Evolutionary conservation across 768 basidiomycete genomes (phyloP).

Genomic region (Trametes punicea): DNA sequence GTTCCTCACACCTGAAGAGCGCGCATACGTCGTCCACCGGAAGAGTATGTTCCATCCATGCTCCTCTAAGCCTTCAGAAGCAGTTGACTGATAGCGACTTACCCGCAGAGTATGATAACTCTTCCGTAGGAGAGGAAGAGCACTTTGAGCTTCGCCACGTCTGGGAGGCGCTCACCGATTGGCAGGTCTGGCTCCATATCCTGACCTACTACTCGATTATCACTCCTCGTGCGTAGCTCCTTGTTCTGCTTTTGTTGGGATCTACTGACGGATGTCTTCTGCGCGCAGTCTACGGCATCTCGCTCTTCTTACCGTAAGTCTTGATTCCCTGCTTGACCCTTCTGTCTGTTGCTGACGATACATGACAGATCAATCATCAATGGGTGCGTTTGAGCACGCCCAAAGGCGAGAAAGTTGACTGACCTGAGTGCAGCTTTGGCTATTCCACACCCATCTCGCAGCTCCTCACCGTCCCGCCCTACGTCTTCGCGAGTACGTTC

Average conservation of each 20-base stretch:
- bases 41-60: neutral
- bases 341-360: neutral
- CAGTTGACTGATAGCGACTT: neutral
- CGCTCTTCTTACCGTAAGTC: conserved; percentile 65
- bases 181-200: conserved; percentile 48
- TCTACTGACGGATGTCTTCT: neutral
- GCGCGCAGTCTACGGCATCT: conserved; percentile 58
- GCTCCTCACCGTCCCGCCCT: conserved; percentile 64
- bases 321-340: no score
- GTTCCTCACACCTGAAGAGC: conserved; percentile 60
- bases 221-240: conserved; percentile 47
- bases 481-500: conserved; percentile 53
- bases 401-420: conserved; percentile 24
- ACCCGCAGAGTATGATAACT: conserved; percentile 48
- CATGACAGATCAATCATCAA: neutral
- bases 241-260: neutral
- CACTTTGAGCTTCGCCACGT: conserved; percentile 52
- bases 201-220: conserved; percentile 56
- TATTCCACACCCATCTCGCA: conserved; percentile 51
- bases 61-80: no score
- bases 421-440: conserved; percentile 48
- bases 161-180: conserved; percentile 51
- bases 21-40: conserved; percentile 37
- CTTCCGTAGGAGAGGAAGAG: conserved; percentile 58
- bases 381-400: conserved; percentile 38